Evolutionary conservation across 2,329 filamentous ascomycete genomes (phyloP).

Genomic region (Colletotrichum sp.): DNA sequence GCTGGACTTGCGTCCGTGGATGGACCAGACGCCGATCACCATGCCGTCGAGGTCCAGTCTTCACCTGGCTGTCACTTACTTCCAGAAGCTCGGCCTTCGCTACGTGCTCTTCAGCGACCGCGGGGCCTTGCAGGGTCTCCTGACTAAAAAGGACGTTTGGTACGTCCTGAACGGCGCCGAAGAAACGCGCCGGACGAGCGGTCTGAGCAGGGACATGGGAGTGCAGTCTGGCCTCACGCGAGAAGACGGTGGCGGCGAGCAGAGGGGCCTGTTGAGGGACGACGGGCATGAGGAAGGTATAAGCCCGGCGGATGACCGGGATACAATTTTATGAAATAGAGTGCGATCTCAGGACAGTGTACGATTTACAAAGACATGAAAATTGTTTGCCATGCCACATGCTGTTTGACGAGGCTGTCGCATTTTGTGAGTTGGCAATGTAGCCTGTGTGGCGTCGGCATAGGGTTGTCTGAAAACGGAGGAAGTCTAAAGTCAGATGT

Average conservation of each 20-base stretch:
- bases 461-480: neutral
- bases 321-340: slow-evolving; percentile 20
- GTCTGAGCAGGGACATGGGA: slow-evolving; percentile 26
- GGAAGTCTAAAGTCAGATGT: neutral
- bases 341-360: neutral
- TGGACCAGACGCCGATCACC: slow-evolving; percentile 98
- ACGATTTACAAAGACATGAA: neutral
- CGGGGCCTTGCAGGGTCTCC: slow-evolving; percentile 79
- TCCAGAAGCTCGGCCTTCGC: slow-evolving; percentile 89
- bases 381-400: neutral
- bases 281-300: slow-evolving; percentile 37
- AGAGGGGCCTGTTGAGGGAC: slow-evolving; percentile 45
- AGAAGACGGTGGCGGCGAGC: slow-evolving; percentile 45
- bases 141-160: slow-evolving; percentile 99
- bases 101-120: slow-evolving; percentile 89
- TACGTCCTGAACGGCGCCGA: slow-evolving; percentile 84
- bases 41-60: slow-evolving; percentile 78
- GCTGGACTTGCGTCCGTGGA: slow-evolving; percentile 93
- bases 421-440: neutral
- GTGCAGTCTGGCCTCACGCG: slow-evolving; percentile 40
- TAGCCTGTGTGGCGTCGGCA: neutral
- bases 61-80: slow-evolving; percentile 88
- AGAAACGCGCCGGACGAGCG: slow-evolving; percentile 55
- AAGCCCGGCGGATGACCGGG: slow-evolving; percentile 24
- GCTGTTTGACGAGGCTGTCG: neutral